Evolutionary conservation across 257 asterid genomes (phyloP).

Genomic region (Fraxinus quadrangulata): DNA sequence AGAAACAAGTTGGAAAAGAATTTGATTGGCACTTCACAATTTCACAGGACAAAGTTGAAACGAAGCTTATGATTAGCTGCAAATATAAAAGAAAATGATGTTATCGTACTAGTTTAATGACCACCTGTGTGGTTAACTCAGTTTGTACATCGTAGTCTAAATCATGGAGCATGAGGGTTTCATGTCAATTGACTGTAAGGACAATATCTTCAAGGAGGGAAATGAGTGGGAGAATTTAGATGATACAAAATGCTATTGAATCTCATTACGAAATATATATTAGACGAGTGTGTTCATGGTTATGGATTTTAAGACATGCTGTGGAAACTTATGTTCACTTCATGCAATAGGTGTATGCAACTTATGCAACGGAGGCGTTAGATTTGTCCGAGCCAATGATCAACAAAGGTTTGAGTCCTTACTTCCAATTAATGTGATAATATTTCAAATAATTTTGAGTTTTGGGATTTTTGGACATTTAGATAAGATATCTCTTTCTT

Average conservation of each 20-base stretch:
- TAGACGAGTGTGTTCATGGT: not conserved
- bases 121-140: not conserved
- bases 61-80: not conserved
- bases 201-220: not conserved
- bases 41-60: not conserved
- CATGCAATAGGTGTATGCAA: conserved; percentile 74
- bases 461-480: not conserved
- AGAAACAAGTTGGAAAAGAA: not conserved
- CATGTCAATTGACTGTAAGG: not conserved
- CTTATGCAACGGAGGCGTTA: conserved; percentile 87
- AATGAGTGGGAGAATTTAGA: not conserved
- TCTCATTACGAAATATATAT: not conserved
- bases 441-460: not conserved
- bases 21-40: not conserved
- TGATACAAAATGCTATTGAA: not conserved
- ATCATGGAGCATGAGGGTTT: not conserved
- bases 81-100: no score
- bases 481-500: not conserved
- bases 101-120: not conserved
- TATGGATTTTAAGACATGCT: not conserved
- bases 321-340: not conserved
- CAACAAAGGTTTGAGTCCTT: conserved; percentile 49
- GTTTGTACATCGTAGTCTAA: not conserved
- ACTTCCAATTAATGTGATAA: not conserved
- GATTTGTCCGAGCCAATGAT: conserved; percentile 79